Percentiles rank a stretch among this genome's conserved stretches.
phyloP scores from a whole-genome alignment of 257 asterid genomes.

The Sherardia arvensis region DNA sequence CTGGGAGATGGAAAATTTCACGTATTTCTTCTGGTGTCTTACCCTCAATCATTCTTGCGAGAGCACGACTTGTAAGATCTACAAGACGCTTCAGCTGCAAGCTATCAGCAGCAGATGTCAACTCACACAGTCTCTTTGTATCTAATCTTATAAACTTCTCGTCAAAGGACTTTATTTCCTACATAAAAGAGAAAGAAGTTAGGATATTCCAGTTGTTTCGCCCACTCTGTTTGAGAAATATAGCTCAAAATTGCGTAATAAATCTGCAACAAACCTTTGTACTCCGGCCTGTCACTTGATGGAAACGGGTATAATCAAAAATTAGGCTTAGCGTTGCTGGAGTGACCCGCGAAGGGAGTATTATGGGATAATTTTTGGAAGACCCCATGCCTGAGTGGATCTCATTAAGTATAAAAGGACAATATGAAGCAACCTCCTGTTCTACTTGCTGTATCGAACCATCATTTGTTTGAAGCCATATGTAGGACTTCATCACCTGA shows the following conservation, averaged over 20 bases:
- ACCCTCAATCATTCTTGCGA: slow-evolving; percentile 92
- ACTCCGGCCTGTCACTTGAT: slow-evolving; percentile 85
- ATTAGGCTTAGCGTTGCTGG: slow-evolving; percentile 77
- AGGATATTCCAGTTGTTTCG: slow-evolving; percentile 8
- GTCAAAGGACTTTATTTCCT: slow-evolving; percentile 90
- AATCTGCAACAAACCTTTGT: slow-evolving; percentile 53
- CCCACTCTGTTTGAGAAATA: background rate
- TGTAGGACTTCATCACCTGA: slow-evolving; percentile 73
- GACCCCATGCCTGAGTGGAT: slow-evolving; percentile 78
- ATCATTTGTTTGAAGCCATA: slow-evolving; percentile 87
- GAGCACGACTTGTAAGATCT: slow-evolving; percentile 95
- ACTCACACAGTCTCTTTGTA: slow-evolving; percentile 82
- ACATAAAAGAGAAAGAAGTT: slow-evolving; percentile 17
- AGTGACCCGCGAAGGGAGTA: slow-evolving; percentile 84
- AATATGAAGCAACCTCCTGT: slow-evolving; percentile 79
- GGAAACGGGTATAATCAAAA: slow-evolving; percentile 87
- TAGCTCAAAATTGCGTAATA: background rate
- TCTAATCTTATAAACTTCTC: slow-evolving; percentile 91
- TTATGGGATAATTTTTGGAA: slow-evolving; percentile 70
- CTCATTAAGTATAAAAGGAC: slow-evolving; percentile 81
- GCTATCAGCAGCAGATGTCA: slow-evolving; percentile 97
- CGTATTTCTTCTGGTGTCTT: slow-evolving; percentile 90
- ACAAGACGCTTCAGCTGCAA: slow-evolving; percentile 86
- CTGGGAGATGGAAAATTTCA: slow-evolving; percentile 82
- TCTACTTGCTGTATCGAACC: slow-evolving; percentile 80